Evolutionary conservation across 2,329 filamentous ascomycete species (phyloP).

Genomic region (Beauveria asiatica): DNA sequence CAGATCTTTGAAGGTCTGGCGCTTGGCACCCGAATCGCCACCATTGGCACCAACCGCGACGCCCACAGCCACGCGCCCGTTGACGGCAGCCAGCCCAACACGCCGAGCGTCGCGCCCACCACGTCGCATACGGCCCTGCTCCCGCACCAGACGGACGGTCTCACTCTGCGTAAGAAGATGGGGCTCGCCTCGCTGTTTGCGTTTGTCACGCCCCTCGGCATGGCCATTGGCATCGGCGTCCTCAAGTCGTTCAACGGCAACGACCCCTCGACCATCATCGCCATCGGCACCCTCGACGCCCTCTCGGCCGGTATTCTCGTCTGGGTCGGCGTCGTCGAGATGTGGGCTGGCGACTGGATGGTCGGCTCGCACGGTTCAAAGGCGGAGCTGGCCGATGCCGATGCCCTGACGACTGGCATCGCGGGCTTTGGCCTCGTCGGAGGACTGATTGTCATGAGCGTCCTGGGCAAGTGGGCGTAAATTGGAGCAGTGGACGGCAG

Average conservation of each 20-base stretch:
- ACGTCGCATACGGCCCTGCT: conserved; percentile 13
- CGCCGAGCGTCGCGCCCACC: conserved; percentile 10
- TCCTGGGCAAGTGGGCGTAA: conserved; percentile 68
- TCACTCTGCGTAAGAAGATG: conserved; percentile 43
- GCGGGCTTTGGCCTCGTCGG: conserved; percentile 46
- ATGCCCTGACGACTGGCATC: conserved; percentile 36
- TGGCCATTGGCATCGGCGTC: conserved; percentile 72
- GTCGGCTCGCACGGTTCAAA: conserved; percentile 31
- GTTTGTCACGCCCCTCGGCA: conserved; percentile 66
- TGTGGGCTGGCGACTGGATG: conserved; percentile 71
- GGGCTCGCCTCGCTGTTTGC: conserved; percentile 57
- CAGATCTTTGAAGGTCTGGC: conserved; percentile 73
- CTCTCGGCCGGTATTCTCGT: conserved; percentile 66
- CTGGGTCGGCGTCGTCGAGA: conserved; percentile 75
- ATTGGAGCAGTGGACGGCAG: neutral
- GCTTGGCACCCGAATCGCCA: conserved; percentile 61
- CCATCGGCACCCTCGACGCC: conserved; percentile 66
- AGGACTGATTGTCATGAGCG: conserved; percentile 61
- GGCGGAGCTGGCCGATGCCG: conserved; percentile 45
- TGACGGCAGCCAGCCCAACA: conserved; percentile 15
- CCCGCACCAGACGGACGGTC: conserved; percentile 11
- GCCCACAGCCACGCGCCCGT: neutral
- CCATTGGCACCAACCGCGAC: conserved; percentile 33
- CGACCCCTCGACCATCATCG: conserved; percentile 56
- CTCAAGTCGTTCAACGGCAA: conserved; percentile 66